Base-by-base conservation (phyloP, 108 stramenopile genomes). In the Craspedostauros australis region DNA sequence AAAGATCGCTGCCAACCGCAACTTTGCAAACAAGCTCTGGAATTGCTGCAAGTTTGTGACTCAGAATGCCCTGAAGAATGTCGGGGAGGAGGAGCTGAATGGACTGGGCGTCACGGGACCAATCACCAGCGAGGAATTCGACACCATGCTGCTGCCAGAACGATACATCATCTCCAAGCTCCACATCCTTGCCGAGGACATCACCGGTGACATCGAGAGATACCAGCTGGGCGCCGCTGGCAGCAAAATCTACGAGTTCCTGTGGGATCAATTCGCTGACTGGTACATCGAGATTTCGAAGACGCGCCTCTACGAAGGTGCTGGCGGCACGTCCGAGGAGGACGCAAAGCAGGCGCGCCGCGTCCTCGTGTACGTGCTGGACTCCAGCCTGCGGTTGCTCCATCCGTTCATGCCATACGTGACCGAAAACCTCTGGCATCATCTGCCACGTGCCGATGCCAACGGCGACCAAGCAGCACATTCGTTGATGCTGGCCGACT, bases 341-440 rank as follows among this genome's bases (percentile, higher is more conserved):
- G 86, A 89, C 21, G 81, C 88, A 16, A 82, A 79, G 64, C 69
- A 75, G 11, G 77, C 94, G 1, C 54, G 90, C 31, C 85, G 91
- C 18, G 90, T 91, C n/a, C 67, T 99, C 32, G 91, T 95, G 11
- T 96, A 97, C 70, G 84, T 94, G 32, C 75, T 98, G 40, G 96
- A 99, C 60, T 85, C 88, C 1, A 84, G 83, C 60, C 62, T 97
- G 54, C 77, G 93, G 24, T 75, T 98, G 7, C 69, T 98, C 19
- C 98, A 99, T 76, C 98, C 98, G 7, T 96, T 94, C 80, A 96
- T 97, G 95, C 98, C 98, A 0, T 97, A 75, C 73, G 78, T 97
- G 27, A 98, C 98, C 7, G 98, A 99, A 70, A 88, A 90, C 50
- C 68, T 98, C 8, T 98, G 96, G 96, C 98, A 97, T 54, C 87